phyloP scores from a whole-genome alignment of 352 stramenopile genomes.

The Plasmopara viticola region DNA sequence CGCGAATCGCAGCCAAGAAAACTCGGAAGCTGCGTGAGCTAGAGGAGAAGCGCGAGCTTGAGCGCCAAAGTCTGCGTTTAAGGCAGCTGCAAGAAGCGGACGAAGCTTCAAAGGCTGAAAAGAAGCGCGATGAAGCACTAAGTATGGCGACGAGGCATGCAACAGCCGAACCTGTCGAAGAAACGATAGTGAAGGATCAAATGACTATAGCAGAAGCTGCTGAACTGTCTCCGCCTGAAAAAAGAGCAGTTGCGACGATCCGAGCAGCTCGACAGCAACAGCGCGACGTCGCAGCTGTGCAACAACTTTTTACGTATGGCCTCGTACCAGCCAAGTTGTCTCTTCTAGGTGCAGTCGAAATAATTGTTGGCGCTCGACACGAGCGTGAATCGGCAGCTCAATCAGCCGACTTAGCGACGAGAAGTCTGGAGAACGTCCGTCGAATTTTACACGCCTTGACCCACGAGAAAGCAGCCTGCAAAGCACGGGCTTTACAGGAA shows the following conservation, averaged over 20 bases:
- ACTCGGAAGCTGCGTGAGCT: slow-evolving; percentile 69
- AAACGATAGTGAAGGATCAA: slow-evolving; percentile 4
- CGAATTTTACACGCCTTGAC: slow-evolving; percentile 31
- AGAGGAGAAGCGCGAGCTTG: slow-evolving; percentile 55
- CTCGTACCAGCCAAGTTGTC: slow-evolving; percentile 48
- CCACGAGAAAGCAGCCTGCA: slow-evolving; percentile 44
- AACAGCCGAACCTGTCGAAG: not conserved
- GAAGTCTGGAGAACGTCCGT: slow-evolving; percentile 20
- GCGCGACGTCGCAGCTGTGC: slow-evolving; percentile 41
- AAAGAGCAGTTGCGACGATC: slow-evolving; percentile 5
- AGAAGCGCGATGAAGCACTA: slow-evolving; percentile 20
- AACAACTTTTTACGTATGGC: slow-evolving; percentile 45
- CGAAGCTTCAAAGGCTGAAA: slow-evolving; percentile 28
- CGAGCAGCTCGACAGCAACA: slow-evolving; percentile 29
- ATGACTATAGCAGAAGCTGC: not conserved
- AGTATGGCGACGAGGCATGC: slow-evolving; percentile 17
- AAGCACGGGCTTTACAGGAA: slow-evolving; percentile 28
- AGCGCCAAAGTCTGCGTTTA: slow-evolving; percentile 39
- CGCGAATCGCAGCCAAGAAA: slow-evolving; percentile 69
- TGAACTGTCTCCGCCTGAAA: slow-evolving; percentile 11
- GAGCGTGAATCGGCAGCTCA: slow-evolving; percentile 33
- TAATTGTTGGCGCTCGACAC: slow-evolving; percentile 51
- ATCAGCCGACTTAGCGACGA: slow-evolving; percentile 29
- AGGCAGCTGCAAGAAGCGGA: slow-evolving; percentile 40
- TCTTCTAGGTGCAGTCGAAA: slow-evolving; percentile 45